Conservation (phyloP, 2,329 filamentous ascomycete genomes). For the Paramyrothecium sp. region DNA sequence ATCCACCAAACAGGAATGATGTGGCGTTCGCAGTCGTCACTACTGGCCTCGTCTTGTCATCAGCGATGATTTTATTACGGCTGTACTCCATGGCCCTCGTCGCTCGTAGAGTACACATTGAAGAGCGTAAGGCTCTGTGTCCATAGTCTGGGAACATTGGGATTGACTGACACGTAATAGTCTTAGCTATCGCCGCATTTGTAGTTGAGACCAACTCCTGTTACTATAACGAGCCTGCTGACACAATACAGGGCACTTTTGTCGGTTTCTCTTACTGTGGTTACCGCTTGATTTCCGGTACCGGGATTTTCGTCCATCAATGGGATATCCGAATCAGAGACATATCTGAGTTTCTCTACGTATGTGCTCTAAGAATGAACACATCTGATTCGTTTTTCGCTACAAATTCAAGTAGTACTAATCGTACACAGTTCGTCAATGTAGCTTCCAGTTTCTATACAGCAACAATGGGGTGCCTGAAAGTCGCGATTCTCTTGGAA, state of each 20-base stretch:
- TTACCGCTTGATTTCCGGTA: not conserved
- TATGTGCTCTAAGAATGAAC: not conserved
- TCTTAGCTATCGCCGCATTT: not conserved
- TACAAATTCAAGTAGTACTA: not conserved
- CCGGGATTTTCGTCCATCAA: slow-evolving; percentile 1
- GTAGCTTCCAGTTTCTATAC: not conserved
- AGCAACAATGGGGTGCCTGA: not conserved
- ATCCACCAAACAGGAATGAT: not conserved
- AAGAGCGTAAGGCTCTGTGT: not conserved
- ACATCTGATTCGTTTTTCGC: not conserved
- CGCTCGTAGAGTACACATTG: not conserved
- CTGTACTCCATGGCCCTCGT: not conserved
- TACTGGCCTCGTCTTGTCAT: not conserved
- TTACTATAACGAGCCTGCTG: not conserved
- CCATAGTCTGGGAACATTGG: not conserved
- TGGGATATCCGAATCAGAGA: slow-evolving; percentile 1
- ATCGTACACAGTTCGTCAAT: not conserved
- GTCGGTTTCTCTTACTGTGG: not conserved
- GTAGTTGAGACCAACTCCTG: not conserved
- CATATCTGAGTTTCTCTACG: not conserved
- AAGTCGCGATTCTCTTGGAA: not conserved
- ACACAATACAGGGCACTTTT: not conserved
- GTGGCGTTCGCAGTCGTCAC: not conserved
- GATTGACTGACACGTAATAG: not conserved
- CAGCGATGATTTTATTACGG: not conserved